phyloP scores from a whole-genome alignment of 305 asterid genomes.

The Fraxinus floribunda region DNA sequence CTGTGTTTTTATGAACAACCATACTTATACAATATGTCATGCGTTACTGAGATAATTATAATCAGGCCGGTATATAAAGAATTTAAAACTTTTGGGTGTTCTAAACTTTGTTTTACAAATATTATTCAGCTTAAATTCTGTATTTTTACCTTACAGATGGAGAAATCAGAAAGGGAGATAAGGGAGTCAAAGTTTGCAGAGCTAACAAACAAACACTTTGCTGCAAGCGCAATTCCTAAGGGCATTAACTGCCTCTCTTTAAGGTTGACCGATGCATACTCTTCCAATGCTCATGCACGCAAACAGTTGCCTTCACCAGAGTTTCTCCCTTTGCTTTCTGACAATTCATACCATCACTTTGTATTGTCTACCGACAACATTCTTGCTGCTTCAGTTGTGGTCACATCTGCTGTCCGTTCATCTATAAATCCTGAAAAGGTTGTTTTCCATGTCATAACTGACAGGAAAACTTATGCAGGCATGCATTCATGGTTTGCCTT shows the following conservation, averaged over 20 bases:
- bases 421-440: constrained; percentile 67
- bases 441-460: constrained; percentile 95
- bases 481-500: constrained; percentile 99
- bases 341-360: constrained; percentile 83
- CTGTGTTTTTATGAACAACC: not conserved
- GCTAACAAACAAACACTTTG: constrained; percentile 87
- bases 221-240: constrained; percentile 90
- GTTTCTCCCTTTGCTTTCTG: constrained; percentile 87
- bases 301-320: constrained; percentile 97
- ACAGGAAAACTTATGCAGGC: constrained; percentile 98
- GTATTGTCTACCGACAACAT: constrained; percentile 91
- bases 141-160: constrained; percentile 62
- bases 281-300: constrained; percentile 98
- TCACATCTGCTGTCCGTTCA: constrained; percentile 73
- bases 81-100: constrained; percentile 4
- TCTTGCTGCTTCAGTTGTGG: constrained; percentile 95
- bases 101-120: constrained; percentile 16
- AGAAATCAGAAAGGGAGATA: constrained; percentile 80
- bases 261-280: constrained; percentile 94
- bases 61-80: not conserved
- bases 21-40: not conserved
- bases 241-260: constrained; percentile 87
- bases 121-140: constrained; percentile 9
- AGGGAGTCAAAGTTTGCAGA: constrained; percentile 83
- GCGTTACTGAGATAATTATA: constrained; percentile 16